Base-by-base conservation (phyloP, 2,329 filamentous ascomycete genomes). In the Bipolaris zeicola region DNA sequence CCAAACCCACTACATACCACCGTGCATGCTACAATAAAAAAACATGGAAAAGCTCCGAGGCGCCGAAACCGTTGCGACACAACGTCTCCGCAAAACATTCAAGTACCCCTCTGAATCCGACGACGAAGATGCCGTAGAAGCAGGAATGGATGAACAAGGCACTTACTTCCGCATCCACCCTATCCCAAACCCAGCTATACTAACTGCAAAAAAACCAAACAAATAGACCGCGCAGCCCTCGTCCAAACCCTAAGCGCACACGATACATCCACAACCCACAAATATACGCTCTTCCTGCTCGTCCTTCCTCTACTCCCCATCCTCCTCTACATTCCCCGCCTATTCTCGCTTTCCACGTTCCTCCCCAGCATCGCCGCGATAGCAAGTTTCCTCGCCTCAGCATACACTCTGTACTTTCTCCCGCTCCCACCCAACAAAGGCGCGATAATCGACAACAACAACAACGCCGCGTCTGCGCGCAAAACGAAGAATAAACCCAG, bases 111-210 rank as follows among this genome's bases (percentile, higher is more conserved):
- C 82, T 45, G 80, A 82, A 60, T 78, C 79, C 42, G 80, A 83
- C 34, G 81, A 83, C 72, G 76, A 81, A 28, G 82, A 84, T 11
- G 80, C 82, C 68, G 73, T 81, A 16, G 83, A 84, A 33, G 83
- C 87, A 63, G 84, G 87, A 52, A 80, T 95, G 58, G 91, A 95
- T 72, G 90, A 93, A 76, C 84, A 93, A 82, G 89, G 89, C 88
- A 73, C 50, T 62, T 33, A 5, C 33, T 41, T 41, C 28, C 18
- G 20, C 18, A 8, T 36, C 55, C 46, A 31, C 28, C 34, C 28
- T 16, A 31, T 4, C 10, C 28, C 2, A 31, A 31, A 28, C 26
- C 8, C 7, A 28, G 1, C 3, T 24, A 6, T 28, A 28, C 26
- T 28, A 28, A 28, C 26, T 28, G 2, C 10, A 11, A 20, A 11